Evolutionary conservation across 192 early-diverging fungal genomes (phyloP), one percentile per base, ranked within the genome.

Genomic region (Radiomyces spectabilis): DNA sequence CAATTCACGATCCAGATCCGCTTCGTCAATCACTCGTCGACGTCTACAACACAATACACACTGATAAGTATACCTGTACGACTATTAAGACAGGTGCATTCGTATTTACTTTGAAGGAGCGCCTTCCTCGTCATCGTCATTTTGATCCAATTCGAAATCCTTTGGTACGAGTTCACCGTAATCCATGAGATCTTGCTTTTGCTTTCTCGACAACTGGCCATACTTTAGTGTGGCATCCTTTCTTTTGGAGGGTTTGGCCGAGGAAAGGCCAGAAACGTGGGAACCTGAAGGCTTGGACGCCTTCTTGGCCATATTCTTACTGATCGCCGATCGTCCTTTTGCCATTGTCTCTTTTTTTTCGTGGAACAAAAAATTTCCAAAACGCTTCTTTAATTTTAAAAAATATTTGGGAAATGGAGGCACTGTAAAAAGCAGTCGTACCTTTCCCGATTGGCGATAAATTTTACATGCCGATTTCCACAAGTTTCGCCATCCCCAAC

Each of bases 101-200:
- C 10, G n/a, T 45, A 57, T n/a, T 16, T 51, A 49, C 39, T 35
- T 53, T 29, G 41, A 10, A 19, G 24, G 15, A 15, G 46, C 44
- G 12, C 13, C 35, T 21, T 26, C 57, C 44, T 72, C 57, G 16
- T 70, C 66, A 48, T 69, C 72, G 13, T 63, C 53, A 15, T 53
- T 53, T 52, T 77, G 69, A 27, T 77, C 67, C 10, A 61, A 57
- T 5, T 65, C 71, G 47, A 71, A 69, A 33, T 74, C 74, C 22
- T 67, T 65, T 24, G 78, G 79, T 2, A 65, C 80, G 3, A 87
- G 68, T 53, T 87, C 83, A 44, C 85, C 85, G 56, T 87, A 87
- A 31, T 87, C 85, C 34, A 82, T 74, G 48, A 87, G 73, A 57
- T 80, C 66, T 7, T 71, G 68, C 16, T 69, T 64, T 41, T 78